phyloP scores from a whole-genome alignment of 208 protist genomes.

The Acanthamoeba lenticulata region DNA sequence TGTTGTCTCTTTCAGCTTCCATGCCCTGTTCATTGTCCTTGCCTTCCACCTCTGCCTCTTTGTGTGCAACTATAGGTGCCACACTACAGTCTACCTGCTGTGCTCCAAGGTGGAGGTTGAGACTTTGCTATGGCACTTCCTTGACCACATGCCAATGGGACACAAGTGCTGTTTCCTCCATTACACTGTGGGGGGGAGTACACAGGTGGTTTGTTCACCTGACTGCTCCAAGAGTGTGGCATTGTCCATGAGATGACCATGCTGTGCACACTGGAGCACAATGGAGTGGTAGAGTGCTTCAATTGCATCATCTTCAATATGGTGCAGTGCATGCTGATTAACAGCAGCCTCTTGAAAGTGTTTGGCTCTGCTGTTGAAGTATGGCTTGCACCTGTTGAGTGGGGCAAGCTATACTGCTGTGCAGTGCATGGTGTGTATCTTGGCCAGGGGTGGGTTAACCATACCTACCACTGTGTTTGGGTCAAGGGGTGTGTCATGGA shows the following conservation, averaged over 20 bases:
- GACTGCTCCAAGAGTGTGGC: background rate
- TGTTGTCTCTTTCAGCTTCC: no score
- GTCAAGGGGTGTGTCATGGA: no score
- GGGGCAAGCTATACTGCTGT: no score
- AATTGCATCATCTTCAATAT: background rate
- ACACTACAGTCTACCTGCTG: background rate
- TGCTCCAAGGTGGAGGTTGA: background rate
- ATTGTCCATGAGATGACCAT: background rate
- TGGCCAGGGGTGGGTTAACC: no score
- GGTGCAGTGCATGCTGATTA: background rate
- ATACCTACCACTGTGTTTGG: no score
- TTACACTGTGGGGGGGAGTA: background rate
- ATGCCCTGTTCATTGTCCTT: no score
- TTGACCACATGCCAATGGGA: background rate
- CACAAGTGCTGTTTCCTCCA: background rate
- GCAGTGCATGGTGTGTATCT: no score
- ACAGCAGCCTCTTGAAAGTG: no score
- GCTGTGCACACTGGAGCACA: slow-evolving; percentile 1
- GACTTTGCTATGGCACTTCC: background rate
- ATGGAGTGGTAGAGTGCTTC: background rate
- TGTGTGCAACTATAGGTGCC: background rate
- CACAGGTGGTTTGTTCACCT: background rate
- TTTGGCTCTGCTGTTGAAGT: no score
- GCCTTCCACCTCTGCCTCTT: no score
- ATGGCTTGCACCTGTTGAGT: no score